These are phyloP conservation scores for Ogataea hybrid DNA, from an alignment of 1,139 yeast genomes.

Conservation along the genomic window DNA sequence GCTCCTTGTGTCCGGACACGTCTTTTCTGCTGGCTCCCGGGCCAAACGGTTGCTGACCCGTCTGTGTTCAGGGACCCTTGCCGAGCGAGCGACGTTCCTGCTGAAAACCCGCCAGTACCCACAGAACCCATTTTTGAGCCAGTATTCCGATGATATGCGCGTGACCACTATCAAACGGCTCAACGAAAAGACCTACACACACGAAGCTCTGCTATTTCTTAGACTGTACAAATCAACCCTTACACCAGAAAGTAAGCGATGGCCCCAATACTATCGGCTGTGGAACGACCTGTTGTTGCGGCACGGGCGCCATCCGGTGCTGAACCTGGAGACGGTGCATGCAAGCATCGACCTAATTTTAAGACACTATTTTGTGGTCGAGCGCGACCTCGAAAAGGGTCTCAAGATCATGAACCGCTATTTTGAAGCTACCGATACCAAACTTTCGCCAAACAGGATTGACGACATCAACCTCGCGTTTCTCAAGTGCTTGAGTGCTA, in stretches of 20 bases:
- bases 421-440: constrained; percentile 3
- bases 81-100: constrained; percentile 1
- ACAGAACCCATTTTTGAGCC: not conserved
- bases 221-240: constrained; percentile 6
- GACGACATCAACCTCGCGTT: constrained; percentile 15
- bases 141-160: constrained; percentile 11
- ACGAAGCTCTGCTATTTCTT: constrained; percentile 11
- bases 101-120: not conserved
- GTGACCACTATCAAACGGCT: constrained; percentile 12
- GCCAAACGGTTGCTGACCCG: constrained; percentile 2
- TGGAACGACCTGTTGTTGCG: constrained; percentile 10
- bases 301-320: constrained; percentile 10
- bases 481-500: constrained; percentile 11
- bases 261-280: constrained; percentile 3
- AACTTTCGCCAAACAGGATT: constrained; percentile 2
- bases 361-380: constrained; percentile 10
- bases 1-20: constrained; percentile 1
- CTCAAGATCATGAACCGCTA: constrained; percentile 20
- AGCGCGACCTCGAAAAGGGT: constrained; percentile 13
- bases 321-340: constrained; percentile 7
- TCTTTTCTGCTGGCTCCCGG: not conserved
- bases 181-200: constrained; percentile 5
- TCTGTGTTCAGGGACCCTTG: constrained; percentile 4
- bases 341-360: constrained; percentile 10
- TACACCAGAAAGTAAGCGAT: not conserved